Percentiles rank a stretch among this genome's conserved stretches.
phyloP scores from a whole-genome alignment of 2,329 filamentous ascomycete genomes.

The Geosmithia putterillii region DNA sequence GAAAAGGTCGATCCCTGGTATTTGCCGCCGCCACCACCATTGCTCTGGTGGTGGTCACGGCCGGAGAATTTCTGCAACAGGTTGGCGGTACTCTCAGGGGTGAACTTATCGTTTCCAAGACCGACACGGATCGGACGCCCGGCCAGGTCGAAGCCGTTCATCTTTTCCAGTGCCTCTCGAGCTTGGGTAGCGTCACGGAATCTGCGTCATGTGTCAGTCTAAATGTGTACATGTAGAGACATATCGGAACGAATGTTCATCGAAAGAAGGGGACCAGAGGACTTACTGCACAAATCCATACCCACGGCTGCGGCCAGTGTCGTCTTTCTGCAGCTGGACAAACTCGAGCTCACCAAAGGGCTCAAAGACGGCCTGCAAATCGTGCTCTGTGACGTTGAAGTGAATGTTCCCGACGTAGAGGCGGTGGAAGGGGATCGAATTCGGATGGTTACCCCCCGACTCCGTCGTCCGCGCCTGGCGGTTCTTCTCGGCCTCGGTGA shows the following conservation, averaged over 20 bases:
- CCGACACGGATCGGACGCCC: slow-evolving; percentile 96
- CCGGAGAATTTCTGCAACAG: slow-evolving; percentile 85
- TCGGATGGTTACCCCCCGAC: slow-evolving; percentile 50
- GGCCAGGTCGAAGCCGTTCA: slow-evolving; percentile 98
- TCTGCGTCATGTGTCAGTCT: slow-evolving; percentile 38
- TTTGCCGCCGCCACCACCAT: no score
- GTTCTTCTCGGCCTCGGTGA: slow-evolving; percentile 99
- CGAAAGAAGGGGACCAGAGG: not conserved
- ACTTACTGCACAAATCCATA: slow-evolving; percentile 98
- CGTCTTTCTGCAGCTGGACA: slow-evolving; percentile 94
- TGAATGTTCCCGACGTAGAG: slow-evolving; percentile 99
- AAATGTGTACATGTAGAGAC: not conserved
- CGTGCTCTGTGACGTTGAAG: slow-evolving; percentile 96
- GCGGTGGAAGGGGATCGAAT: slow-evolving; percentile 89
- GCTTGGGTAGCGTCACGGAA: slow-evolving; percentile 85
- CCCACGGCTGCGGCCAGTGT: slow-evolving; percentile 77
- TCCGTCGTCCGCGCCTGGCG: slow-evolving; percentile 83
- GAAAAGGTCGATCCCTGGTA: slow-evolving; percentile 89
- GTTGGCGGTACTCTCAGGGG: slow-evolving; percentile 88
- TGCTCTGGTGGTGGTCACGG: slow-evolving; percentile 42
- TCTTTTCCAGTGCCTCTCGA: slow-evolving; percentile 90
- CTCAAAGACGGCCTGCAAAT: slow-evolving; percentile 92
- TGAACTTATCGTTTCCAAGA: slow-evolving; percentile 99
- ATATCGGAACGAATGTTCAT: not conserved
- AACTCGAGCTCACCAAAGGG: slow-evolving; percentile 97